Percentiles rank a stretch among this genome's conserved stretches.
Evolutionary conservation across 1,284 basidiomycete species (phyloP).

Genomic region (Heterobasidion annosum): DNA sequence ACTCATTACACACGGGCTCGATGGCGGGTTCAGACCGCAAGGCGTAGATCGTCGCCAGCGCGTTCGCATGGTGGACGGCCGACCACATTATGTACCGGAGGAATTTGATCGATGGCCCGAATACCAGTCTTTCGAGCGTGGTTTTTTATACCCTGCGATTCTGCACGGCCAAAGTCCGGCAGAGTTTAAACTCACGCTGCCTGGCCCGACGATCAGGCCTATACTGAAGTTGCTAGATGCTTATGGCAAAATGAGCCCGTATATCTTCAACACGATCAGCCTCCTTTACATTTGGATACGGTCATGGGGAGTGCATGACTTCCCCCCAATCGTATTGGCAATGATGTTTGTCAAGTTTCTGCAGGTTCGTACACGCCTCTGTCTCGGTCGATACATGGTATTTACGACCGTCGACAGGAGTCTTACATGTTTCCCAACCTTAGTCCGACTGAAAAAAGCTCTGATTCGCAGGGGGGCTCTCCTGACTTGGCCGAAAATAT

Average conservation of each 20-base stretch:
- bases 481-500: no score
- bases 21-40: conserved; percentile 7
- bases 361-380: conserved; percentile 4
- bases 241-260: conserved; percentile 2
- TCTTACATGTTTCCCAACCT: neutral
- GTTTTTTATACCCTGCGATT: conserved; percentile 7
- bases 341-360: conserved; percentile 11
- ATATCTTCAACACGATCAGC: conserved; percentile 1
- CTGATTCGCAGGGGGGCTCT: no score
- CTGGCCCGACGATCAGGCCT: conserved; percentile 5
- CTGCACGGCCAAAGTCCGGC: conserved; percentile 6
- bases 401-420: neutral
- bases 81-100: neutral
- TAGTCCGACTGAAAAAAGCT: no score
- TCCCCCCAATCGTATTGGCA: conserved; percentile 4
- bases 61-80: neutral
- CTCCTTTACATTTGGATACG: conserved; percentile 10
- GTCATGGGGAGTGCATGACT: conserved; percentile 8
- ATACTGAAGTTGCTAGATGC: conserved; percentile 2
- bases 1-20: conserved; percentile 6
- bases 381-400: neutral
- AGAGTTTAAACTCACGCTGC: conserved; percentile 7
- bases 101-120: conserved; percentile 5
- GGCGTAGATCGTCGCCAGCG: neutral
- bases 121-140: conserved; percentile 4